Evolutionary conservation across 179 eudicot species (phyloP).

Genomic region (Pouteria campechiana): DNA sequence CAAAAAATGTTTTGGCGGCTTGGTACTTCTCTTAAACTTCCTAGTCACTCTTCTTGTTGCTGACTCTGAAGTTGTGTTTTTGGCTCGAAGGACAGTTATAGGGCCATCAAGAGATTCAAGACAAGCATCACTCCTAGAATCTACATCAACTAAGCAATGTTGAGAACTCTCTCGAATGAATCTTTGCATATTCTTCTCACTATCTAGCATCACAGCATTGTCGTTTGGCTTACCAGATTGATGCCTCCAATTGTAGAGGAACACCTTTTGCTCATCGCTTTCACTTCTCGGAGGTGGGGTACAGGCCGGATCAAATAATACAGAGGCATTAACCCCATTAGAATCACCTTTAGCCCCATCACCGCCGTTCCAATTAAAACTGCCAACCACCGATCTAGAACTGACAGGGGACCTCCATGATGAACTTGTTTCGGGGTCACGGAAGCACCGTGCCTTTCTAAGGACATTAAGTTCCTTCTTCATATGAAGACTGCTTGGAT

Average conservation of each 20-base stretch:
- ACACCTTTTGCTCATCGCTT: constrained; percentile 61
- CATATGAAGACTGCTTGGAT: constrained; percentile 86
- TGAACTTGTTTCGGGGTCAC: constrained; percentile 92
- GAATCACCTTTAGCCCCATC: too few relatives aligned
- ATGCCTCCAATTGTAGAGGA: constrained; percentile 67
- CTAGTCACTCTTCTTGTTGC: constrained; percentile 48
- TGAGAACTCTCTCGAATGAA: too few relatives aligned
- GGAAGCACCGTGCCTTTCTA: constrained; percentile 57
- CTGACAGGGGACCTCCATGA: constrained; percentile 79
- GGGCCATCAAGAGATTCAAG: constrained; percentile 35
- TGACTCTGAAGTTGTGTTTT: constrained; percentile 16
- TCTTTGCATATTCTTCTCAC: too few relatives aligned
- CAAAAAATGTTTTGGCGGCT: constrained; percentile 23
- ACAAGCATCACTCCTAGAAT: constrained; percentile 65
- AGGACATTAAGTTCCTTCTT: constrained; percentile 87
- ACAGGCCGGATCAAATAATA: too few relatives aligned
- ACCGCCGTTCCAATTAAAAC: too few relatives aligned
- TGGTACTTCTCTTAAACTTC: constrained; percentile 34
- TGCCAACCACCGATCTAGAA: constrained; percentile 52
- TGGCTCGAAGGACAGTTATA: constrained; percentile 17
- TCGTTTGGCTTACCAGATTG: constrained; percentile 62
- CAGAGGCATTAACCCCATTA: too few relatives aligned
- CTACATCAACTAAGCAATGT: constrained; percentile 57
- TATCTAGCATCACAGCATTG: constrained; percentile 24
- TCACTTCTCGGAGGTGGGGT: too few relatives aligned